Percentiles rank a stretch among this genome's conserved stretches.
Conservation (phyloP, 2,329 filamentous ascomycete genomes). For the Aspergillus sclerotialis region DNA sequence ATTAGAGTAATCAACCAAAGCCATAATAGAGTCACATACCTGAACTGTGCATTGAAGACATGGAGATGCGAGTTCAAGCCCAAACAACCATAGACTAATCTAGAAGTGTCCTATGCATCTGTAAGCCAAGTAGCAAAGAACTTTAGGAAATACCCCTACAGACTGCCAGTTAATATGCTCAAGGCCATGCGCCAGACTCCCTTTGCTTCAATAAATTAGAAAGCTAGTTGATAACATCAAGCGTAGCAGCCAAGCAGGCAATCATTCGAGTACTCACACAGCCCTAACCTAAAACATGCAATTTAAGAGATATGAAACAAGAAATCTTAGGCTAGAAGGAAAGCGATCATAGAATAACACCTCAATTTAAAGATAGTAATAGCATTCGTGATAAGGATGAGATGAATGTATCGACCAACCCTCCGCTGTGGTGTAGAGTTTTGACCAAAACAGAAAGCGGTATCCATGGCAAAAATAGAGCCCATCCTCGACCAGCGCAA, state of each 20-base stretch:
- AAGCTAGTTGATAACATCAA: not conserved
- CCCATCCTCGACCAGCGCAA: too few relatives aligned
- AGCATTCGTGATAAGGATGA: not conserved
- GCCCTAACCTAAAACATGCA: too few relatives aligned
- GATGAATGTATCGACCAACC: too few relatives aligned
- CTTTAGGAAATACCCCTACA: not conserved
- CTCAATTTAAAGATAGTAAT: not conserved
- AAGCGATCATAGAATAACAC: too few relatives aligned
- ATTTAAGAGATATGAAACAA: too few relatives aligned
- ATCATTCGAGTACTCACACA: not conserved
- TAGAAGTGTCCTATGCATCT: not conserved
- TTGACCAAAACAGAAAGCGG: not conserved
- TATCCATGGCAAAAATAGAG: too few relatives aligned
- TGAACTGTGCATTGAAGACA: conserved; percentile 25
- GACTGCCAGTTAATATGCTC: not conserved
- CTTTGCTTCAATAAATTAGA: not conserved
- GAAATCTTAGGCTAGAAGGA: too few relatives aligned
- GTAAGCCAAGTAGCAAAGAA: not conserved
- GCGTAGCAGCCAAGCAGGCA: not conserved
- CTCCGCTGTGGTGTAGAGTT: not conserved
- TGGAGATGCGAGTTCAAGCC: conserved; percentile 12
- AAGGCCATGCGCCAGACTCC: not conserved
- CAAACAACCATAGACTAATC: not conserved
- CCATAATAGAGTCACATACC: conserved; percentile 18
- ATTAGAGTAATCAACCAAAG: not conserved